Evolutionary conservation across 306 rosid genomes (phyloP).

Genomic region (Ormosia emarginata): DNA sequence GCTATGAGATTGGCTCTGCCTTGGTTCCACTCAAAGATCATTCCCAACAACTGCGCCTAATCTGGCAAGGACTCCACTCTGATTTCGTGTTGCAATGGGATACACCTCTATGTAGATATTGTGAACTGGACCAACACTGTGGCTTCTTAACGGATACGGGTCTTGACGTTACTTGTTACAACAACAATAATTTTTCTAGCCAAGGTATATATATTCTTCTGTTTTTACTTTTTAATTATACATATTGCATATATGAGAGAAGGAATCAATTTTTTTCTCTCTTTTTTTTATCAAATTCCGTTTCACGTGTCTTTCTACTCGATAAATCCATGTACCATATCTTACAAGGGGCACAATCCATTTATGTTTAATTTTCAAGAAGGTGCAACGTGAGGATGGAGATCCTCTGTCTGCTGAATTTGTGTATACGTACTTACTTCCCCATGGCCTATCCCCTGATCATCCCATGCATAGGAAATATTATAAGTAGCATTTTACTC

Average conservation of each 20-base stretch:
- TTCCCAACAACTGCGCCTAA: no score
- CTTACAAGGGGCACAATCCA: not conserved
- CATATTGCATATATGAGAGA: no score
- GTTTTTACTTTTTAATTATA: not conserved
- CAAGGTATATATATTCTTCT: slow-evolving; percentile 17
- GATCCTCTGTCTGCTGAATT: not conserved
- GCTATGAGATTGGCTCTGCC: not conserved
- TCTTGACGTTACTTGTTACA: not conserved
- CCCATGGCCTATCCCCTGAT: no score
- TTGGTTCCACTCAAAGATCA: not conserved
- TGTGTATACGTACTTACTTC: no score
- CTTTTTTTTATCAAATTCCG: no score
- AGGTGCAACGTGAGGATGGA: not conserved
- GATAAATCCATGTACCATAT: not conserved
- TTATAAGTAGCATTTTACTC: not conserved
- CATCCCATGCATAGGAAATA: not conserved
- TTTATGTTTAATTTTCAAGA: no score
- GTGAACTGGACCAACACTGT: slow-evolving; percentile 25
- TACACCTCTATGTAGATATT: not conserved
- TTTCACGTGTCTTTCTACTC: not conserved
- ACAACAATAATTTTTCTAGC: not conserved
- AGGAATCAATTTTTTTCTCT: no score
- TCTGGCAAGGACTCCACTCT: not conserved
- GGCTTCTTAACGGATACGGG: not conserved
- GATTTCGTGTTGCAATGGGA: not conserved